Conservation (phyloP, 257 asterid genomes). For the Orobanche coerulescens region DNA sequence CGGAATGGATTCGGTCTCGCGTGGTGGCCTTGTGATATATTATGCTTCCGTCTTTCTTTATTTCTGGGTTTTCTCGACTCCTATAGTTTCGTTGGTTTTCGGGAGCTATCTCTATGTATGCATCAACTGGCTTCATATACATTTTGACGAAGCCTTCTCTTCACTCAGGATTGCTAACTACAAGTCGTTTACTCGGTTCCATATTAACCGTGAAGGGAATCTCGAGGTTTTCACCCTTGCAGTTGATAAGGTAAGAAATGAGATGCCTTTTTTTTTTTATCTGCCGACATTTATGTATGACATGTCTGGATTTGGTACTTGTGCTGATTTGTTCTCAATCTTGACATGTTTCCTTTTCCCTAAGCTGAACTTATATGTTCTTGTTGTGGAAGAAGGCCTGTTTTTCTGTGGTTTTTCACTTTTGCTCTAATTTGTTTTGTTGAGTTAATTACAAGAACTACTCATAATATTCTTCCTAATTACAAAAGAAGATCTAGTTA, state of each 20-base stretch:
- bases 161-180: constrained; percentile 95
- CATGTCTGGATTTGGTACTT: background rate
- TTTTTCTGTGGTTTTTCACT: too few relatives aligned
- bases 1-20: constrained; percentile 74
- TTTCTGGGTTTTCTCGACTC: constrained; percentile 97
- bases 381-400: background rate
- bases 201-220: constrained; percentile 58
- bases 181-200: constrained; percentile 91
- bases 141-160: constrained; percentile 97
- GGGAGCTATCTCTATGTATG: constrained; percentile 96
- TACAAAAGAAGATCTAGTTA: too few relatives aligned
- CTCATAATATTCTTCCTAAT: too few relatives aligned
- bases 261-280: background rate
- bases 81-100: constrained; percentile 81
- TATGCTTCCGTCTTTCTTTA: constrained; percentile 95
- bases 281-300: background rate
- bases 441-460: too few relatives aligned
- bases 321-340: background rate
- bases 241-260: constrained; percentile 71
- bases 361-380: background rate
- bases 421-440: background rate
- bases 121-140: constrained; percentile 96
- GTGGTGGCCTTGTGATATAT: constrained; percentile 75
- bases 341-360: background rate
- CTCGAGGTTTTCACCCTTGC: constrained; percentile 96